A percentile compares a stretch with the other conserved stretches of the same genome.
Conservation (phyloP, 2,329 filamentous ascomycete genomes). For the Neurospora sp. region DNA sequence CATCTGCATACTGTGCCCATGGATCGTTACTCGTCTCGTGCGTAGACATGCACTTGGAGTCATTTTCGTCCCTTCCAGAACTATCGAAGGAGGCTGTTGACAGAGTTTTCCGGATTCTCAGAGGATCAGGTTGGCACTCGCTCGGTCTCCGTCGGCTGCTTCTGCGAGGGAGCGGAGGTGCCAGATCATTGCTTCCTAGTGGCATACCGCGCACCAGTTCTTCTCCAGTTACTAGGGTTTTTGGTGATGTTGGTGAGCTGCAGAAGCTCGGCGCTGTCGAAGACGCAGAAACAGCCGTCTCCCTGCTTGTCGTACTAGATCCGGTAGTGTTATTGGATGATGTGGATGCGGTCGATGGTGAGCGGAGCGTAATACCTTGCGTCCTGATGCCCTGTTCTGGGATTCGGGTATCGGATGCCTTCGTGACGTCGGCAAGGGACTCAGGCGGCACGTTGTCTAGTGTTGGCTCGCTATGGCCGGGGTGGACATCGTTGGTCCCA, state of each 20-base stretch:
- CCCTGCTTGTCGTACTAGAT: neutral
- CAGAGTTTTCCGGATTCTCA: slow-evolving; percentile 8
- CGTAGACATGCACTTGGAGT: slow-evolving; percentile 5
- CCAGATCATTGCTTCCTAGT: slow-evolving; percentile 1
- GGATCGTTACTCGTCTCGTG: slow-evolving; percentile 22
- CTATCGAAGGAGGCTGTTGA: slow-evolving; percentile 6
- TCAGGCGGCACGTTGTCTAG: slow-evolving; percentile 10
- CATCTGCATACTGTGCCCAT: slow-evolving; percentile 37
- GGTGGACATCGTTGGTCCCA: slow-evolving; percentile 32
- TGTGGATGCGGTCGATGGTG: slow-evolving; percentile 14
- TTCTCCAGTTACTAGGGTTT: slow-evolving; percentile 4
- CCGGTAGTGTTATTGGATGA: slow-evolving; percentile 14
- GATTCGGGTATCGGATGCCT: neutral
- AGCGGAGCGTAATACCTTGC: slow-evolving; percentile 6
- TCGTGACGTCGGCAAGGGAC: slow-evolving; percentile 11
- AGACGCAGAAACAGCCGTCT: neutral
- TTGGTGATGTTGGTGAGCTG: neutral
- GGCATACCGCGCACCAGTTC: slow-evolving; percentile 1
- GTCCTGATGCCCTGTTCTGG: slow-evolving; percentile 1
- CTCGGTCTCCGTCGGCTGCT: slow-evolving; percentile 10
- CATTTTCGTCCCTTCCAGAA: slow-evolving; percentile 7
- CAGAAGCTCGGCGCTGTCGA: neutral
- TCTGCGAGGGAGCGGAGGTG: slow-evolving; percentile 13
- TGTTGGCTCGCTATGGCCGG: slow-evolving; percentile 11
- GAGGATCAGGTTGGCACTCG: slow-evolving; percentile 6